Evolutionary conservation across 768 basidiomycete species (phyloP).

Genomic region (Collybiopsis confluens): DNA sequence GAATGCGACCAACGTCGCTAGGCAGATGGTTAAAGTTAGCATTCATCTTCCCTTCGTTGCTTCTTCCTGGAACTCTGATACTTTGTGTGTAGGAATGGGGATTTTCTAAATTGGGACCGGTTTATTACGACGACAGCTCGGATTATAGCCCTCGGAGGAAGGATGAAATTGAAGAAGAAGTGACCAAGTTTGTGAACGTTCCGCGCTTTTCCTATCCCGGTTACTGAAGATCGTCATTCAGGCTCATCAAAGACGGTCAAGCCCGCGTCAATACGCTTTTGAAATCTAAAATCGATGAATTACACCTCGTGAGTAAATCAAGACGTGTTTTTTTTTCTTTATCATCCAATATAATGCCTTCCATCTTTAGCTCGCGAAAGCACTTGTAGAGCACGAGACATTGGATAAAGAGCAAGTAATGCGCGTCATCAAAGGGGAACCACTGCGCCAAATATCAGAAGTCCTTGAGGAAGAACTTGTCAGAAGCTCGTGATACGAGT

Average conservation of each 20-base stretch:
- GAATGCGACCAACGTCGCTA: constrained; percentile 75
- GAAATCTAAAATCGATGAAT: constrained; percentile 63
- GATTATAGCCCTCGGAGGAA: constrained; percentile 73
- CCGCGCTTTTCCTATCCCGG: not conserved
- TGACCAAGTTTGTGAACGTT: constrained; percentile 58
- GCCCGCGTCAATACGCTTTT: constrained; percentile 60
- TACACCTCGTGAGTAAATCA: constrained; percentile 58
- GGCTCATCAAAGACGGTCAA: constrained; percentile 68
- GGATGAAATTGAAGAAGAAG: constrained; percentile 86
- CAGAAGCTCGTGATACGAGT: constrained; percentile 16
- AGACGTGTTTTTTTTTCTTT: not conserved
- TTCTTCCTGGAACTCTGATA: not conserved
- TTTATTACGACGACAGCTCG: constrained; percentile 73
- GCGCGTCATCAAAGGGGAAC: constrained; percentile 80
- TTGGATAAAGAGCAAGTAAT: constrained; percentile 81
- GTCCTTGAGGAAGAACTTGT: constrained; percentile 56
- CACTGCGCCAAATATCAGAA: constrained; percentile 66
- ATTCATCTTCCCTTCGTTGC: not conserved
- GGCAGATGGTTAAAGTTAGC: constrained; percentile 84
- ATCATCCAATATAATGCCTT: constrained; percentile 11
- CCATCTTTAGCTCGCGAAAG: constrained; percentile 69
- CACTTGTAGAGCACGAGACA: constrained; percentile 94
- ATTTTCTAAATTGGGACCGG: constrained; percentile 81
- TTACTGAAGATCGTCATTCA: constrained; percentile 15
- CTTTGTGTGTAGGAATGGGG: constrained; percentile 58